Base-by-base conservation (phyloP, 108 stramenopile species). In the Ochromonas danica region DNA sequence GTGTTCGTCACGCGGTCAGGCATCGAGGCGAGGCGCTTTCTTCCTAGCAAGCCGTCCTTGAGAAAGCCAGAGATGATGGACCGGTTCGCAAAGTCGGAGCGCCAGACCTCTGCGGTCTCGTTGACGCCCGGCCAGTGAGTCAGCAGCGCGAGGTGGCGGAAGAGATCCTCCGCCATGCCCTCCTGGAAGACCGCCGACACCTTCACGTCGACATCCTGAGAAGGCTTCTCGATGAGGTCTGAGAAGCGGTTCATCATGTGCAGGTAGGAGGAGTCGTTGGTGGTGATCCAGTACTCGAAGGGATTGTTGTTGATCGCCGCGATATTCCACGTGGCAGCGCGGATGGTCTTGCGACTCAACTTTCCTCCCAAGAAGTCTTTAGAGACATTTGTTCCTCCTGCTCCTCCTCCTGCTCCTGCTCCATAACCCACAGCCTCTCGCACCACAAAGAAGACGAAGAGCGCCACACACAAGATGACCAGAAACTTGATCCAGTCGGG, bases 1-100 rank as follows among this genome's bases (percentile, higher is more conserved):
- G 93, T 93, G 82, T 96, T 96, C 25, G 95, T 96, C 45, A 94
- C 92, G 31, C 95, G 91, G 82, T 96, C 95, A 89, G 82, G 95
- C 95, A 96, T 96, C 79, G 91, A 92, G 36, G 93, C 92, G 77
- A 96, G 80, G 38, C 95, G 92, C 81, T 96, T 96, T 81, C 83
- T 88, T 61, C 95, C 95, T 57, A 96, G 45, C 61, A 85, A 60
- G 3, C 78, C 81, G 79, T 96, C 95, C 82, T 93, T 92, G 83
- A 96, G 83, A 80, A 96, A 94, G 22, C 82, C 91, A 2, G 88
- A 80, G 41, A 96, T 82, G 82, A 96, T 93, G 74, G 86, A 91
- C 27, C 95, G 92, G 61, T 92, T 83, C 43, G 78, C 85, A 81
- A 91, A 95, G 70, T 96, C 94, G 1, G 78, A 51, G 62, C 91